Percentiles rank a stretch among this genome's conserved stretches.
These are phyloP conservation scores for Termitomyces sp. DNA, from an alignment of 768 basidiomycete genomes.

Conservation along the genomic window DNA sequence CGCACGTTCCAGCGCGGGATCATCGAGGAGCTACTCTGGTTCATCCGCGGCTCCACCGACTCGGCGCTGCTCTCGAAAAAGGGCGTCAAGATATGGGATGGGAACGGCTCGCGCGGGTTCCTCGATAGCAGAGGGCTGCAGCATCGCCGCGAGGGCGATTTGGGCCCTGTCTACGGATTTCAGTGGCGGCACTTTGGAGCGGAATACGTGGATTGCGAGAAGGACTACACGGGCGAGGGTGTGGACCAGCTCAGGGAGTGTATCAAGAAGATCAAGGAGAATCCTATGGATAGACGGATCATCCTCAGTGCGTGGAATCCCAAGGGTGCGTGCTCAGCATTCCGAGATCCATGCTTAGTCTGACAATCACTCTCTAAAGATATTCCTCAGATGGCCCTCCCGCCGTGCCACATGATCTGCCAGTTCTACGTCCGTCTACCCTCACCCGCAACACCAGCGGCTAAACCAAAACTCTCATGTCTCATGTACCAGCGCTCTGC, in stretches of 20 bases:
- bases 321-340: constrained; percentile 55
- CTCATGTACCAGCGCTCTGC: constrained; percentile 98
- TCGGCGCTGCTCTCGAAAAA: constrained; percentile 67
- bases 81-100: constrained; percentile 97
- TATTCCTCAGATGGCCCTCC: constrained; percentile 91
- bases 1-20: constrained; percentile 91
- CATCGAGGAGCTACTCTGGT: constrained; percentile 93
- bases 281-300: constrained; percentile 91
- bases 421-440: constrained; percentile 98
- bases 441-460: constrained; percentile 33
- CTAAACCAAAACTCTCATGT: constrained; percentile 78
- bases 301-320: constrained; percentile 98
- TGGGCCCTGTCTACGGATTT: constrained; percentile 97
- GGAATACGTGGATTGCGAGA: constrained; percentile 65
- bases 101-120: constrained; percentile 87
- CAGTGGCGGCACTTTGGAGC: constrained; percentile 97
- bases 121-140: constrained; percentile 79
- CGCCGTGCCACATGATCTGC: constrained; percentile 98
- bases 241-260: constrained; percentile 91
- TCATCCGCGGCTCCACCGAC: constrained; percentile 81
- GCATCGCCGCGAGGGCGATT: constrained; percentile 82
- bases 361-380: constrained; percentile 39
- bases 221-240: constrained; percentile 75
- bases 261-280: constrained; percentile 86
- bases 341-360: not conserved